A percentile compares a stretch with the other conserved stretches of the same genome.
These are phyloP conservation scores for Fraxinus latifolia DNA, from an alignment of 305 asterid species.

Conservation along the genomic window DNA sequence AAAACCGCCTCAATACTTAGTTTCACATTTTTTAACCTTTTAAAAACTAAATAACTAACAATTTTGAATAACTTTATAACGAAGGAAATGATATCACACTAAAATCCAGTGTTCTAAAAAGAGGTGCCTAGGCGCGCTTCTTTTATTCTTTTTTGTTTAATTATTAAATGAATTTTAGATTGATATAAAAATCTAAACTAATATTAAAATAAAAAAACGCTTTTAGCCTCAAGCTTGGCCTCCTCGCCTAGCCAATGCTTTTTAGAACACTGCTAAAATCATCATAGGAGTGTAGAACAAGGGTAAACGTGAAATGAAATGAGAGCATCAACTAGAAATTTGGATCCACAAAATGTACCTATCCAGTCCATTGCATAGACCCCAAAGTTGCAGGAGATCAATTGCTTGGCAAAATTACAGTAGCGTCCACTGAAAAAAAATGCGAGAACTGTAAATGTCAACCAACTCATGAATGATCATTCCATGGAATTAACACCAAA, in stretches of 20 bases:
- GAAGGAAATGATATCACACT: not conserved
- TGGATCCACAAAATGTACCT: conserved; percentile 34
- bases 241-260: not conserved
- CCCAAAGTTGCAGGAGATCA: conserved; percentile 69
- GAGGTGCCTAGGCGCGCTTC: not conserved
- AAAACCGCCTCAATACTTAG: no score
- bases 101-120: not conserved
- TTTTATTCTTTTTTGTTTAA: not conserved
- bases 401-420: conserved; percentile 70
- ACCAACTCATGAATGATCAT: conserved; percentile 13
- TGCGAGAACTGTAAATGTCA: conserved; percentile 16
- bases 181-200: not conserved
- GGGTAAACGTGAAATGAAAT: not conserved
- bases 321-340: not conserved
- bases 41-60: not conserved
- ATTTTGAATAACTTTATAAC: not conserved
- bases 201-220: not conserved
- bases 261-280: not conserved
- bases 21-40: not conserved
- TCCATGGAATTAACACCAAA: not conserved
- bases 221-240: not conserved
- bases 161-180: not conserved
- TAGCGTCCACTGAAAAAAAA: conserved; percentile 79
- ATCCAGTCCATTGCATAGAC: conserved; percentile 99
- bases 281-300: not conserved